Evolutionary conservation across 2,329 filamentous ascomycete species (phyloP).

Genomic region (Aspergillus japonicus): DNA sequence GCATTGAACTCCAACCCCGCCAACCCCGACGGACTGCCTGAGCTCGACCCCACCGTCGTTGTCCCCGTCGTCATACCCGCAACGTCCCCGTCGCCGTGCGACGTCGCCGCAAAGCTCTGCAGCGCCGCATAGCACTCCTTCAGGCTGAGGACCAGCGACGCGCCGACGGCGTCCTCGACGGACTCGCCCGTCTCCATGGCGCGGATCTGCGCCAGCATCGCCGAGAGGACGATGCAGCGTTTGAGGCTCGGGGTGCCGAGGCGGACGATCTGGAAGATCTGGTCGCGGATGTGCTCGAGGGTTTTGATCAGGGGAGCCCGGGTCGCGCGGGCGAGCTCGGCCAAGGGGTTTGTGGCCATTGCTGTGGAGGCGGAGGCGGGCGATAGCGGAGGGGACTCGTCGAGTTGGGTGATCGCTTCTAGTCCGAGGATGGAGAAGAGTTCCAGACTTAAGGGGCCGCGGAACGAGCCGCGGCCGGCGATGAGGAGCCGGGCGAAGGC

Average conservation of each 20-base stretch:
- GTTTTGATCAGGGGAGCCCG: conserved; percentile 19
- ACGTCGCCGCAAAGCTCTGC: background rate
- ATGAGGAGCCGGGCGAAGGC: conserved; percentile 16
- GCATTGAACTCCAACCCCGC: background rate
- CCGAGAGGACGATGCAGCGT: conserved; percentile 16
- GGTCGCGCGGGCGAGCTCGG: conserved; percentile 12
- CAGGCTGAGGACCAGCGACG: background rate
- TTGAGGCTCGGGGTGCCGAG: conserved; percentile 21
- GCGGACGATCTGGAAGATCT: conserved; percentile 22
- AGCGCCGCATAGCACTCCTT: conserved; percentile 6
- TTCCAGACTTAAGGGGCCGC: conserved; percentile 23
- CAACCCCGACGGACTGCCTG: background rate
- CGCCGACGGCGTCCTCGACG: background rate
- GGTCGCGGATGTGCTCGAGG: conserved; percentile 19
- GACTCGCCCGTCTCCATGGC: conserved; percentile 15
- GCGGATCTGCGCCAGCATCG: conserved; percentile 16
- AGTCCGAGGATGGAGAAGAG: conserved; percentile 21
- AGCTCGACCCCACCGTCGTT: background rate
- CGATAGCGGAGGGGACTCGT: conserved; percentile 14
- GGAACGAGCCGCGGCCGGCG: conserved; percentile 20
- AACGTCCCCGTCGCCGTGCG: background rate
- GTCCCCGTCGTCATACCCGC: background rate
- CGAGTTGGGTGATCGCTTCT: conserved; percentile 26
- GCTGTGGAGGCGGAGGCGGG: background rate
- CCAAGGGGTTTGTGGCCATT: background rate